Conservation (phyloP, 495 filamentous ascomycete genomes). For the Clavariopsis aquatica region DNA sequence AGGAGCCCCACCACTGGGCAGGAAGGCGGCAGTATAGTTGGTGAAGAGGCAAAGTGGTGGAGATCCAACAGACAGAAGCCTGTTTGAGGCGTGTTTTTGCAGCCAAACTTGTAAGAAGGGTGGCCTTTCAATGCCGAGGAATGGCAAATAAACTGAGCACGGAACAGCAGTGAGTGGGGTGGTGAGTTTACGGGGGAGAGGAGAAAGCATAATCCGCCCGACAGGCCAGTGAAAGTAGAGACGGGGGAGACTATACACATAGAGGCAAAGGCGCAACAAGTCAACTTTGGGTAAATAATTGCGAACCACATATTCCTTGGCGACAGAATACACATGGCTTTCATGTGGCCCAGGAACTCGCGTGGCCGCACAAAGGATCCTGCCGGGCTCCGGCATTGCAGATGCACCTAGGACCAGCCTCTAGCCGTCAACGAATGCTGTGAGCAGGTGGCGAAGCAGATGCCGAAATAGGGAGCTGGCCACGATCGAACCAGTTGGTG, state of each 20-base stretch:
- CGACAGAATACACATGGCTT: neutral
- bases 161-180: no score
- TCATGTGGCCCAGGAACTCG: neutral
- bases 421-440: neutral
- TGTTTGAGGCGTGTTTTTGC: no score
- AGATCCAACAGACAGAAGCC: no score
- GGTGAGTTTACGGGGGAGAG: no score
- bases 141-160: no score
- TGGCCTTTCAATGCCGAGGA: no score
- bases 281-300: neutral
- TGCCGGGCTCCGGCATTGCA: neutral
- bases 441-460: neutral
- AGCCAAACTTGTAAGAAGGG: no score
- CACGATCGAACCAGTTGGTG: neutral
- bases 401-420: neutral
- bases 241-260: neutral
- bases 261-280: neutral
- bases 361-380: no score
- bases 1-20: no score
- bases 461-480: neutral
- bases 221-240: neutral
- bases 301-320: neutral
- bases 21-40: no score
- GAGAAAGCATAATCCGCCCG: no score
- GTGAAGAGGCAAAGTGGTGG: no score